Base-by-base conservation (phyloP, 1,284 basidiomycete genomes). In the Fomitopsis betulina region DNA sequence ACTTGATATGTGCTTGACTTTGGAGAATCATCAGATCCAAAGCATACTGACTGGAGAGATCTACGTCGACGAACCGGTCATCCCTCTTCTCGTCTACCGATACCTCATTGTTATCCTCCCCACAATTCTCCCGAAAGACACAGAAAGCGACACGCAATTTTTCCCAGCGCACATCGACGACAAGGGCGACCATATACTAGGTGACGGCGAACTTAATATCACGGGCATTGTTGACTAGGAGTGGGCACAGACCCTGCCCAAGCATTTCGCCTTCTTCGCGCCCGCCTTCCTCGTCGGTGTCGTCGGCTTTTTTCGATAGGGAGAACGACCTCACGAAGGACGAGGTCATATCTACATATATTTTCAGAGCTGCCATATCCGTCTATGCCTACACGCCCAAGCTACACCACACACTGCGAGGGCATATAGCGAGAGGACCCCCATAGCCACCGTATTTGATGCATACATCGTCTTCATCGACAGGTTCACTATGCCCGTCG, bases 401-500 rank as follows among this genome's bases (percentile, higher is more conserved):
- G 87, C 92, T 32, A 84, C 69, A 0, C 68, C 73, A 60, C 83
- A 87, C 12, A 92, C 68, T 0, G 70, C 76, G 17, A 82, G 76
- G 2, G 83, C 77, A 72, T 99, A 98, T 1, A 66, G 68, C 3
- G 76, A 63, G 10, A 98, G 73, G 19, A 96, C 79, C 6, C 75
- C 52, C 77, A 96, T 79, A 1, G 93, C 86, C 38, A 74, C 67
- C 25, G 59, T 56, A 58, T 87, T 76, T 0, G 79, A 73, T 13
- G 80, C 79, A 67, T 96, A 94, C 86, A 98, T 95, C 5, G 94
- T 98, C 64, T 78, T 73, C 62, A 96, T 79, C 0, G 81, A 79
- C 21, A 98, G 66, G 70, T 98, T 99, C 61, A 97, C 77, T 17
- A 92, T 62, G 0, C 96, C 96, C 0, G 96, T 99, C 27, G 85